Base-by-base conservation (phyloP, 345 rosid genomes). In the Acer campestre region DNA sequence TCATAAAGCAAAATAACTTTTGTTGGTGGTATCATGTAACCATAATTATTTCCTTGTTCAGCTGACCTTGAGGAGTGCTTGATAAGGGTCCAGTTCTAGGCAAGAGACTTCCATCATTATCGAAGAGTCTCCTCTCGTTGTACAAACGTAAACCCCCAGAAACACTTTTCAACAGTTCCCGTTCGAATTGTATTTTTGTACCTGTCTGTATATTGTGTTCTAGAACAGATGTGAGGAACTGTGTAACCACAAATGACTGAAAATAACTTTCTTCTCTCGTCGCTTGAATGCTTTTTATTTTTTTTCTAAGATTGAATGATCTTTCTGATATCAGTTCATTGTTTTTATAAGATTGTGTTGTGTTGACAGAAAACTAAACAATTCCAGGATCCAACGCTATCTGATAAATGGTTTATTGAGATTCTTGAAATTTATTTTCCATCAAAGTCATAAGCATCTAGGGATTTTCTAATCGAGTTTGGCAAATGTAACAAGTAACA, bases 141-240 rank as follows among this genome's bases (percentile, higher is more conserved):
- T 85, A 82, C 82, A 79, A 81, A 84, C 29, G 42, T 56, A 68
- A 55, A 65, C 67, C 27, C 48, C 27, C 48, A 13, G 56, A 55
- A 58, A 61, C 38, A 46, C 40, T 61, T 70, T 6, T 59, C 35
- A 40, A 49, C 67, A 49, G 46, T 66, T 38, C 40, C 22, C 38
- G 35, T 29, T 64, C 20, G 13, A 23, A 10, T 20, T 42, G 10
- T 20, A 3, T 61, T 62, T 76, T 53, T 66, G 31, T 51, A 29
- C 11, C 18, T 11, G 13, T 35, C 27, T 42, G 81, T 78, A 66
- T 48, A 67, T 38, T 76, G 7, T 20, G n/a, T 53, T 23, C 35
- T 51, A 51, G 27, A 75, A 49, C 72, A 14, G 9, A 67, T 31
- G 65, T 38, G 66, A 56, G 66, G 42, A 75, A 66, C 46, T 75